Evolutionary conservation across 495 filamentous ascomycete genomes (phyloP), one percentile per base, ranked within the genome.

Genomic region (Pseudevernia furfuracea): DNA sequence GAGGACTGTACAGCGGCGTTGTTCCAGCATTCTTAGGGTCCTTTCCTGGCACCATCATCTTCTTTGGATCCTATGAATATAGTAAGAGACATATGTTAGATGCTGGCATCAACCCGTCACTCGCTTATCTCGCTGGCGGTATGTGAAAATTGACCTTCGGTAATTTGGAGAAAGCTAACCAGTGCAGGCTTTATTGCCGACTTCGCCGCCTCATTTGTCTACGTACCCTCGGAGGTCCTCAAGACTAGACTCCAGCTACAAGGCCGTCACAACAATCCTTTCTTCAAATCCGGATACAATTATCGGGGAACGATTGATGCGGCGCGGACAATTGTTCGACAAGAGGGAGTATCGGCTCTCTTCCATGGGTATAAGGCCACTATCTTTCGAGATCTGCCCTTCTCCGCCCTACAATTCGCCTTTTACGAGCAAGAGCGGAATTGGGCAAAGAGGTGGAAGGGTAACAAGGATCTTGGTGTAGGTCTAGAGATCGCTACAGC

Each of bases 11-110:
- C 74, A 87, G 91, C 56, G 94, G 94, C 37, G 93, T 93, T 71
- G 80, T 88, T 12, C 94, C 94, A 3, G 94, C 94, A 0, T 86
- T 96, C 58, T 77, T 91, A 69, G 94, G 94, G 43, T 96, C 92
- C 4, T 96, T 98, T 64, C 91, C 92, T 0, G 94, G 93, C 1
- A 98, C 94, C 0, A 82, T 96, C 64, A 84, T 94, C 36, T 98
- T 98, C 78, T 98, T 98, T 72, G 93, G 93, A 34, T 87, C 89
- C 12, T 98, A 98, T 74, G 94, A 98, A 74, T 96, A 85, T 77
- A 94, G 90, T 76, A 98, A 98, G 75, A 82, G 94, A 56, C 76
- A 84, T 71, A 85, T 98, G 85, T 75, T 98, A 65, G 95, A 96
- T 71, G 72, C 74, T 32, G 93, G 92, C 46, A 78, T 96, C 61